phyloP scores from a whole-genome alignment of 768 basidiomycete genomes.

The Leccinum imitatum region DNA sequence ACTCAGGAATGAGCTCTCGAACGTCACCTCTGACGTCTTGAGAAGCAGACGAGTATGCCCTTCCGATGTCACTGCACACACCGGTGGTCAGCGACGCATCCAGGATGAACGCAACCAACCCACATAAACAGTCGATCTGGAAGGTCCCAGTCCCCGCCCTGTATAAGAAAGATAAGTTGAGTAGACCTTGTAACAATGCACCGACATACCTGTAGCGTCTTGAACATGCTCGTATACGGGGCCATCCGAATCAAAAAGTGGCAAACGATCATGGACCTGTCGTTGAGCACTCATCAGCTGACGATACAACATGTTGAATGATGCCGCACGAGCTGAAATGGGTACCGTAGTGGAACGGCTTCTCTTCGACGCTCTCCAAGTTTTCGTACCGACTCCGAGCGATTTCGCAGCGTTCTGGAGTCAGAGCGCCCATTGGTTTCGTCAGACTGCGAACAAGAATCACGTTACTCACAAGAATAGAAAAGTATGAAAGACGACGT shows the following conservation, averaged over 20 bases:
- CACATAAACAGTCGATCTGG: constrained; percentile 84
- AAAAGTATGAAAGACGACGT: constrained; percentile 25
- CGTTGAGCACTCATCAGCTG: constrained; percentile 1
- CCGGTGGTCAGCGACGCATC: constrained; percentile 7
- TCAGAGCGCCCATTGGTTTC: constrained; percentile 90
- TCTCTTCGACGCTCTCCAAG: constrained; percentile 76
- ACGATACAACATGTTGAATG: neutral
- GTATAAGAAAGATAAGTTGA: constrained; percentile 3
- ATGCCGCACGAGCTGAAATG: constrained; percentile 74
- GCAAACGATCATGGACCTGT: constrained; percentile 88
- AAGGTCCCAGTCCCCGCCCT: constrained; percentile 95
- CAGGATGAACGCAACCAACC: constrained; percentile 4
- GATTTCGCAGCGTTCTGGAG: constrained; percentile 67
- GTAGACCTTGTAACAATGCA: neutral
- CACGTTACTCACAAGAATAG: neutral
- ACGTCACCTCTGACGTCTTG: constrained; percentile 89
- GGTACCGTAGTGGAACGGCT: constrained; percentile 91
- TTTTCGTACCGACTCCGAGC: constrained; percentile 74
- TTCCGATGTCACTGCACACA: constrained; percentile 60
- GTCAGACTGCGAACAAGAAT: constrained; percentile 52
- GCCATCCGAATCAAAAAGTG: constrained; percentile 88
- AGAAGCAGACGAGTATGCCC: constrained; percentile 83
- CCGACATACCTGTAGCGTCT: constrained; percentile 64
- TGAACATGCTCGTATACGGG: constrained; percentile 95
- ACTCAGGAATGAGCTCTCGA: constrained; percentile 89